Percentiles rank a stretch among this genome's conserved stretches.
Conservation (phyloP, 768 basidiomycete genomes). For the Xerocomus potaroensis region DNA sequence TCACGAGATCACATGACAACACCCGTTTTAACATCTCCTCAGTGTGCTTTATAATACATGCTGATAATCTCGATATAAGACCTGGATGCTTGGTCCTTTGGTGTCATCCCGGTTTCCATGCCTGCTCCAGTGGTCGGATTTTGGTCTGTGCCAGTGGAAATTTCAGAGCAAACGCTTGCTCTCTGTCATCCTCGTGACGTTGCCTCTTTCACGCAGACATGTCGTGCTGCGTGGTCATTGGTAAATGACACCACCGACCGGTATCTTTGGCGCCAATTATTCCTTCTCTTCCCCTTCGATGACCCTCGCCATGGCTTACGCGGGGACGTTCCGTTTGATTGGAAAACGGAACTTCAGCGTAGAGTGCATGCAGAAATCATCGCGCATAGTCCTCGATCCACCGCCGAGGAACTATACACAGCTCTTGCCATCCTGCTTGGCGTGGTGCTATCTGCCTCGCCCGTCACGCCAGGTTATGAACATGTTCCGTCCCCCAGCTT, state of each 20-base stretch:
- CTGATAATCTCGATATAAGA: too few species aligned
- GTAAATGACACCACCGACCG: conserved; percentile 50
- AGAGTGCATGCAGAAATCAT: conserved; percentile 41
- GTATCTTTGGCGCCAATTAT: conserved; percentile 67
- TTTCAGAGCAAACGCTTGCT: conserved; percentile 41
- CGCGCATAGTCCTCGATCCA: conserved; percentile 15
- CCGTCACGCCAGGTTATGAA: conserved; percentile 21
- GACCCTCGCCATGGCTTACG: conserved; percentile 40
- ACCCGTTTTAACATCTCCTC: too few species aligned
- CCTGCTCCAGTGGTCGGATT: not conserved
- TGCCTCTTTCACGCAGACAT: conserved; percentile 56
- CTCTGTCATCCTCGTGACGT: conserved; percentile 53
- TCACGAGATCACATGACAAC: too few species aligned
- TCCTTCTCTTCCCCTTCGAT: conserved; percentile 57
- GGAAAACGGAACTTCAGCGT: conserved; percentile 36
- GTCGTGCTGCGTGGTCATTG: conserved; percentile 42
- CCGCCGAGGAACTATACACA: conserved; percentile 25
- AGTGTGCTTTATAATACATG: too few species aligned
- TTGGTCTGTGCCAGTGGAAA: conserved; percentile 42
- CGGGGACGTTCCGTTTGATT: conserved; percentile 24
- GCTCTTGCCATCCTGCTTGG: conserved; percentile 41
- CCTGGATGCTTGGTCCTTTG: too few species aligned
- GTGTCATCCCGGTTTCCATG: too few species aligned
- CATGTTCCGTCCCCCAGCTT: conserved; percentile 37
- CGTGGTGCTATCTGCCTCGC: conserved; percentile 36